Conservation (phyloP, 345 rosid species). For the Gynandropsis gynandra region DNA sequence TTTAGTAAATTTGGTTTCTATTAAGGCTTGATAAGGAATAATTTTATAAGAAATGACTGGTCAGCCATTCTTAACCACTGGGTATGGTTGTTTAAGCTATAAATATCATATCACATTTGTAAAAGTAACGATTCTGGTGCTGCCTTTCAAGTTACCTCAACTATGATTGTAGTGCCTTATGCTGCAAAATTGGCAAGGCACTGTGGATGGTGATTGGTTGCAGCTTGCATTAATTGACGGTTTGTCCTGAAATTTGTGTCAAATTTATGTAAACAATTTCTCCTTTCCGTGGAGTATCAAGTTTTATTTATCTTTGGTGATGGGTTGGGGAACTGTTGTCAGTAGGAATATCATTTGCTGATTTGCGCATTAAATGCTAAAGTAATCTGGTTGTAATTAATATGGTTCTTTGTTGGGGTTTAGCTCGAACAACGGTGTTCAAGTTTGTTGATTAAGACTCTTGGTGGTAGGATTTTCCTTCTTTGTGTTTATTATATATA, state of each 20-base stretch:
- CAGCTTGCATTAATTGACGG: conserved; percentile 8
- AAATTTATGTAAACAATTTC: neutral
- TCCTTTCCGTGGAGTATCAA: neutral
- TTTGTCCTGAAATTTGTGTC: conserved; percentile 8
- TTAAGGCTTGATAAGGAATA: neutral
- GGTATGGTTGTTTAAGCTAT: neutral
- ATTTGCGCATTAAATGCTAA: too few species aligned
- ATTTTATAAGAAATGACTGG: conserved; percentile 2
- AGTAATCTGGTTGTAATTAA: too few species aligned
- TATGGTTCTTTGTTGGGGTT: too few species aligned
- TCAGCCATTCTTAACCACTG: neutral
- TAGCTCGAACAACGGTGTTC: too few species aligned
- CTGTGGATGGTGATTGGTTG: conserved; percentile 2
- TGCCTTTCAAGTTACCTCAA: neutral
- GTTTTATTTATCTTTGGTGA: neutral
- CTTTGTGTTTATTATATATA: too few species aligned
- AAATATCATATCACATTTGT: neutral
- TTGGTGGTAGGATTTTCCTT: too few species aligned
- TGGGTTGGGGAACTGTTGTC: conserved; percentile 4
- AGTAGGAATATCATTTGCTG: conserved; percentile 14
- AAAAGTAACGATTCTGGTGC: too few species aligned
- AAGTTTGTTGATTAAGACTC: too few species aligned
- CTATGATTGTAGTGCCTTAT: conserved; percentile 2
- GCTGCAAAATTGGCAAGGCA: conserved; percentile 13
- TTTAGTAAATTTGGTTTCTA: neutral